Evolutionary conservation across 2,329 filamentous ascomycete species (phyloP).

Genomic region (Ampelomyces quisqualis): DNA sequence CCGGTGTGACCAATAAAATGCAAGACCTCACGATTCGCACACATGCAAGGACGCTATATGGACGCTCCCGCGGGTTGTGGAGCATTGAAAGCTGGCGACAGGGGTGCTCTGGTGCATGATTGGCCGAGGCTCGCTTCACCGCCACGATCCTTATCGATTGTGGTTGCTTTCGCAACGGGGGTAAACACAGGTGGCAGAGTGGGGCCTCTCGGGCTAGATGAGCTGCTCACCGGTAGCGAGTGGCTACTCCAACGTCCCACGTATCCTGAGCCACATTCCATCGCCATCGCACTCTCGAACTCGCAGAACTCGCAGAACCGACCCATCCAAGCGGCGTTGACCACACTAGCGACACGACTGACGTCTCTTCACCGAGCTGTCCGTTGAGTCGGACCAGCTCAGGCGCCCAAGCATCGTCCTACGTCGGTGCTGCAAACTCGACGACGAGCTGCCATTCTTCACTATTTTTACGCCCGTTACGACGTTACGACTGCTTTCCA

Average conservation of each 20-base stretch:
- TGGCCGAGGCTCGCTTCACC: constrained; percentile 22
- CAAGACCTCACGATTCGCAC: not conserved
- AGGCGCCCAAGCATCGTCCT: constrained; percentile 16
- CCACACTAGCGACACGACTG: constrained; percentile 26
- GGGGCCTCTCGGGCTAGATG: constrained; percentile 23
- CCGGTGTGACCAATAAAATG: not conserved
- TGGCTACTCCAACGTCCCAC: constrained; percentile 16
- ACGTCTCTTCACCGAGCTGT: constrained; percentile 31
- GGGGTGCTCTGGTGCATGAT: constrained; percentile 14
- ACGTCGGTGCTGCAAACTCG: too few relatives aligned
- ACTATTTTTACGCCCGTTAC: constrained; percentile 28
- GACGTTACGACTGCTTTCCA: constrained; percentile 32
- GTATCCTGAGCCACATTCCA: constrained; percentile 17
- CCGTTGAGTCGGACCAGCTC: constrained; percentile 38
- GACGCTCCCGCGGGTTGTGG: constrained; percentile 2
- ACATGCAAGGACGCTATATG: constrained; percentile 2
- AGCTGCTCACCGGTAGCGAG: constrained; percentile 21
- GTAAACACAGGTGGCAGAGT: constrained; percentile 21
- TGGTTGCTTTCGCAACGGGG: constrained; percentile 27
- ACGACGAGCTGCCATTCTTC: too few relatives aligned
- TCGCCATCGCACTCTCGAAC: constrained; percentile 8
- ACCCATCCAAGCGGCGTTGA: constrained; percentile 10
- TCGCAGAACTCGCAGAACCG: constrained; percentile 2
- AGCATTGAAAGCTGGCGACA: constrained; percentile 14
- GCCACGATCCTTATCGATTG: constrained; percentile 23